phyloP scores from a whole-genome alignment of 2,329 filamentous ascomycete species.

The Thielaviopsis cerberus region DNA sequence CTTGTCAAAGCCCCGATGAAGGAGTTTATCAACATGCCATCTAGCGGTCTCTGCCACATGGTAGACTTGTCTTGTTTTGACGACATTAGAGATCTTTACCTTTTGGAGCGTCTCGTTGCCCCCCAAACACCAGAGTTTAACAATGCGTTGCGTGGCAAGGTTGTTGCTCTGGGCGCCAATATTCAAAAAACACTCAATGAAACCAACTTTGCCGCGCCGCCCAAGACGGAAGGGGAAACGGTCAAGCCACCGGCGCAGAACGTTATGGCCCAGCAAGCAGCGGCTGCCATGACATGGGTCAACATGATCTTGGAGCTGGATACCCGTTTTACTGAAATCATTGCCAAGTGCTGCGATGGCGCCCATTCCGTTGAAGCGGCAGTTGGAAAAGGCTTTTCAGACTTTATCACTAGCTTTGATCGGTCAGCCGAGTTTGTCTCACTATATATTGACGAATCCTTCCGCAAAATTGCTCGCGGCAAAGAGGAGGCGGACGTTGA shows the following conservation, averaged over 20 bases:
- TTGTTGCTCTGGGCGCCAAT: constrained; percentile 62
- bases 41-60: constrained; percentile 73
- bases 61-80: constrained; percentile 70
- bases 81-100: constrained; percentile 65
- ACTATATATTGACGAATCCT: constrained; percentile 87
- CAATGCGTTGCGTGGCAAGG: constrained; percentile 50
- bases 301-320: constrained; percentile 75
- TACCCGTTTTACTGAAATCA: constrained; percentile 72
- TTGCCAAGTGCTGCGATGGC: constrained; percentile 49
- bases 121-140: constrained; percentile 51
- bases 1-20: constrained; percentile 60
- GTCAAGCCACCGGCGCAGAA: constrained; percentile 13
- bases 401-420: constrained; percentile 82
- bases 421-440: constrained; percentile 85
- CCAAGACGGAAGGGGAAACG: constrained; percentile 23
- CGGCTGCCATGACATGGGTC: constrained; percentile 84
- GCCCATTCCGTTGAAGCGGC: constrained; percentile 67
- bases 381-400: constrained; percentile 69
- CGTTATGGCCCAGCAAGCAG: constrained; percentile 58
- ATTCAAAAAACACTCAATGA: constrained; percentile 53
- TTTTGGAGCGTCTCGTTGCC: constrained; percentile 62
- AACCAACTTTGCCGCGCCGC: constrained; percentile 30
- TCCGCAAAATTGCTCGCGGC: constrained; percentile 83
- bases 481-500: constrained; percentile 84
- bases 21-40: constrained; percentile 69